A percentile compares a stretch with the other conserved stretches of the same genome.
Evolutionary conservation across 805 yeast genomes (phyloP).

Genomic region (Barnettozyma sp.): DNA sequence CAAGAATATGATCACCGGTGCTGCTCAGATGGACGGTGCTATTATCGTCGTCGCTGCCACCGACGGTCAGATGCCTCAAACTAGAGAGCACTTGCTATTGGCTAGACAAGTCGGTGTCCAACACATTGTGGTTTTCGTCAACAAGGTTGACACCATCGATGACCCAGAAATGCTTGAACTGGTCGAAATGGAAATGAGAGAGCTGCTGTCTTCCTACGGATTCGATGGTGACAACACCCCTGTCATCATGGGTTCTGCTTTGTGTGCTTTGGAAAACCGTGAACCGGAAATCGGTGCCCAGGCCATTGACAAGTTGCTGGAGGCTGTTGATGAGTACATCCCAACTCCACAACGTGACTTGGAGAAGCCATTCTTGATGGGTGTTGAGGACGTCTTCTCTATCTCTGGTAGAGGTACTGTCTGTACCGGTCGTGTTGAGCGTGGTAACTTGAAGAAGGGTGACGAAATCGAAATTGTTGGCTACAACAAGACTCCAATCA

Average conservation of each 20-base stretch:
- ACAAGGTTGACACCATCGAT: constrained; percentile 96
- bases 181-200: constrained; percentile 99
- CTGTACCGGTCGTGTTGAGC: constrained; percentile 97
- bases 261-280: constrained; percentile 87
- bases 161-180: constrained; percentile 99
- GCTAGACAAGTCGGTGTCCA: constrained; percentile 99
- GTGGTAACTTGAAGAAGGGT: constrained; percentile 96
- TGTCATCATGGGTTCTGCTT: constrained; percentile 96
- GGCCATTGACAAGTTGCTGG: constrained; percentile 76
- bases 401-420: constrained; percentile 99
- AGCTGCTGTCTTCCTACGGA: constrained; percentile 81
- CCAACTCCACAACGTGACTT: constrained; percentile 97
- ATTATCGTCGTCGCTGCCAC: constrained; percentile 98
- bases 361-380: constrained; percentile 94
- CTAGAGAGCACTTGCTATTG: constrained; percentile 95
- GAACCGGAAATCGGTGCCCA: constrained; percentile 88
- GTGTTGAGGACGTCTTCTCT: constrained; percentile 95
- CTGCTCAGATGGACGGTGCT: constrained; percentile 99
- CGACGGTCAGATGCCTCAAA: constrained; percentile 99
- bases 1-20: constrained; percentile 99
- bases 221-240: constrained; percentile 98
- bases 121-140: constrained; percentile 93
- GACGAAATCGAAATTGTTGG: constrained; percentile 98
- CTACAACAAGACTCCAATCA: constrained; percentile 74
- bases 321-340: constrained; percentile 87